These are phyloP conservation scores for Neofusicoccum umdonicola DNA, from an alignment of 2,329 filamentous ascomycete genomes.

Conservation along the genomic window DNA sequence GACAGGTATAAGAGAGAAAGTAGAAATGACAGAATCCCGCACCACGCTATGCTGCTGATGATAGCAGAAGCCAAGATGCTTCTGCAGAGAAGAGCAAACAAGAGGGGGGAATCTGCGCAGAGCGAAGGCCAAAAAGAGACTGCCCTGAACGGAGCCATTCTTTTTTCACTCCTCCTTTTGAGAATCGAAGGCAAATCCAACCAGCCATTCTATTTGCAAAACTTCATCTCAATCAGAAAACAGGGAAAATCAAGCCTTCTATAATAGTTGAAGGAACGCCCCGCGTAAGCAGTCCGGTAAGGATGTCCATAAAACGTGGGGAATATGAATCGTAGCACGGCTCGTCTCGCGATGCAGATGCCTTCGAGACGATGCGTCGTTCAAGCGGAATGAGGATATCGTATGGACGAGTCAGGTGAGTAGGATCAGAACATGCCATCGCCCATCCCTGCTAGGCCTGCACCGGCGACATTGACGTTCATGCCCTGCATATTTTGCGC, in stretches of 20 bases:
- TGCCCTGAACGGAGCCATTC: background rate
- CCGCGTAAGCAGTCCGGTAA: background rate
- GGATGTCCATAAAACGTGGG: slow-evolving; percentile 2
- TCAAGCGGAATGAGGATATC: background rate
- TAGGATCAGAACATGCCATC: slow-evolving; percentile 46
- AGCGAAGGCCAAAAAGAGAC: background rate
- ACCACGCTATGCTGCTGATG: slow-evolving; percentile 12
- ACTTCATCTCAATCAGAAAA: background rate
- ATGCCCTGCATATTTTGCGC: slow-evolving; percentile 42
- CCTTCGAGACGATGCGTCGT: background rate
- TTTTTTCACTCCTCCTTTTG: background rate
- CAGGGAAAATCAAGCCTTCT: background rate
- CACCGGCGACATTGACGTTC: slow-evolving; percentile 51
- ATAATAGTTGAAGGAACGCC: slow-evolving; percentile 1
- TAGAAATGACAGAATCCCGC: slow-evolving; percentile 8
- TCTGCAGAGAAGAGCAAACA: background rate
- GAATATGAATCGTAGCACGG: slow-evolving; percentile 1
- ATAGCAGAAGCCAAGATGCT: background rate
- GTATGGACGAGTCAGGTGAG: slow-evolving; percentile 4
- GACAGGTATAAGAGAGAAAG: background rate
- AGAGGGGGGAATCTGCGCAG: slow-evolving; percentile 9
- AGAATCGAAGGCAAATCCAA: slow-evolving; percentile 9
- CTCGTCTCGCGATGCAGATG: slow-evolving; percentile 13
- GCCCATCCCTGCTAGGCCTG: slow-evolving; percentile 56
- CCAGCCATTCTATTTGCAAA: slow-evolving; percentile 12